Conservation (phyloP, 306 rosid species). For the Medicago arabica region DNA sequence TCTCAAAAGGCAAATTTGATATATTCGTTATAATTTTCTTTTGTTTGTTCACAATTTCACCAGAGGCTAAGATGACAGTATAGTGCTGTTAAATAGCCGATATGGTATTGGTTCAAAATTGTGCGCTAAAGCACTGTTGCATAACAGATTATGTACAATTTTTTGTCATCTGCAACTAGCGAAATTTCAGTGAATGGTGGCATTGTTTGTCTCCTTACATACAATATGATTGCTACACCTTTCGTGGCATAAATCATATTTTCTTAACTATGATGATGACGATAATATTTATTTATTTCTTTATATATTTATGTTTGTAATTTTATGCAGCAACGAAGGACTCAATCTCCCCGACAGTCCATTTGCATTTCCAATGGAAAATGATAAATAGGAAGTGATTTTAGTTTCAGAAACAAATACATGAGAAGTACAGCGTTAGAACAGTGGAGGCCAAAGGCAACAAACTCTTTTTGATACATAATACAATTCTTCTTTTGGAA, state of each 20-base stretch:
- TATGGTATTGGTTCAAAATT: no score
- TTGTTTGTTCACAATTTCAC: conserved; percentile 5
- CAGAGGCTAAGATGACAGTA: background rate
- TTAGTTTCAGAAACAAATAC: background rate
- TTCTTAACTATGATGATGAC: background rate
- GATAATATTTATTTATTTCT: background rate
- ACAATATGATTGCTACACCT: no score
- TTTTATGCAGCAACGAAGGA: conserved; percentile 10
- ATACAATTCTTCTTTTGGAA: background rate
- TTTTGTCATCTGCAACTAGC: no score
- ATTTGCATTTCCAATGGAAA: background rate
- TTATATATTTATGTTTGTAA: background rate
- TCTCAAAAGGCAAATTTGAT: no score
- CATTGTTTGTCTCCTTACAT: no score
- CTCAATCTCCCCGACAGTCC: background rate
- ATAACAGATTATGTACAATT: no score
- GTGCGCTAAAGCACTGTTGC: no score
- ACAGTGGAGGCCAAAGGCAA: background rate
- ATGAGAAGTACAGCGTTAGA: conserved; percentile 4
- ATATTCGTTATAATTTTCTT: background rate
- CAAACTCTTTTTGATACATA: background rate
- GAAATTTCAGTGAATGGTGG: background rate
- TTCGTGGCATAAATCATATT: no score
- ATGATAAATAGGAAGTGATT: background rate
- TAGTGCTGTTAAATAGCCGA: no score